phyloP scores from a whole-genome alignment of 2,329 filamentous ascomycete species.

The Cercospora sojina region DNA sequence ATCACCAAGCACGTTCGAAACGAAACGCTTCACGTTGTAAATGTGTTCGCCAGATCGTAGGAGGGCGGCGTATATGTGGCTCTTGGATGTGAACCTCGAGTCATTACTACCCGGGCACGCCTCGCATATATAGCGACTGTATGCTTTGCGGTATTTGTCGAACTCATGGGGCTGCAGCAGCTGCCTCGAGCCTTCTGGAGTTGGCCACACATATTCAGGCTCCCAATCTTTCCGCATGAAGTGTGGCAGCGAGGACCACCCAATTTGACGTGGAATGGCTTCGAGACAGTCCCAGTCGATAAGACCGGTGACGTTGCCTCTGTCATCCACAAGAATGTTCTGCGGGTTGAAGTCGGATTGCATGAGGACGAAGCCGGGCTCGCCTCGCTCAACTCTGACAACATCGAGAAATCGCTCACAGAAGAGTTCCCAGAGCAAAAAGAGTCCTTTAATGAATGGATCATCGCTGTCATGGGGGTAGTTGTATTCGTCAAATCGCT shows the following conservation, averaged over 20 bases:
- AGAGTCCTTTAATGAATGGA: slow-evolving; percentile 11
- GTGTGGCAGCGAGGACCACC: slow-evolving; percentile 22
- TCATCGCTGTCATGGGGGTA: slow-evolving; percentile 7
- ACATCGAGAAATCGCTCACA: slow-evolving; percentile 22
- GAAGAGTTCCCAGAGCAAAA: slow-evolving; percentile 20
- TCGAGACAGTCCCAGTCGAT: slow-evolving; percentile 28
- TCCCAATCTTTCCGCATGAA: slow-evolving; percentile 23
- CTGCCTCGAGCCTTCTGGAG: not conserved
- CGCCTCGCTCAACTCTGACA: slow-evolving; percentile 6
- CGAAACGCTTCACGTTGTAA: slow-evolving; percentile 18
- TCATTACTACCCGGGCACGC: slow-evolving; percentile 15
- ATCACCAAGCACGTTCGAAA: slow-evolving; percentile 21
- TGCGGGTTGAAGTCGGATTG: slow-evolving; percentile 27
- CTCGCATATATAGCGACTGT: slow-evolving; percentile 21
- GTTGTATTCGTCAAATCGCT: slow-evolving; percentile 13
- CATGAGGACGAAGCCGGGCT: slow-evolving; percentile 24
- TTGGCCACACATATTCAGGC: slow-evolving; percentile 19
- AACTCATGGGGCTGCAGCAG: slow-evolving; percentile 19
- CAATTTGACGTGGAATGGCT: slow-evolving; percentile 21
- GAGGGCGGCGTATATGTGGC: slow-evolving; percentile 23
- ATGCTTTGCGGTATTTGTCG: slow-evolving; percentile 20
- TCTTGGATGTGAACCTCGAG: slow-evolving; percentile 21
- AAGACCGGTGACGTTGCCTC: slow-evolving; percentile 17
- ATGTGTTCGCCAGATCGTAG: slow-evolving; percentile 19
- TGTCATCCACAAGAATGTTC: slow-evolving; percentile 23